phyloP scores from a whole-genome alignment of 768 basidiomycete genomes.

The Goffeauzyma gilvescens region DNA sequence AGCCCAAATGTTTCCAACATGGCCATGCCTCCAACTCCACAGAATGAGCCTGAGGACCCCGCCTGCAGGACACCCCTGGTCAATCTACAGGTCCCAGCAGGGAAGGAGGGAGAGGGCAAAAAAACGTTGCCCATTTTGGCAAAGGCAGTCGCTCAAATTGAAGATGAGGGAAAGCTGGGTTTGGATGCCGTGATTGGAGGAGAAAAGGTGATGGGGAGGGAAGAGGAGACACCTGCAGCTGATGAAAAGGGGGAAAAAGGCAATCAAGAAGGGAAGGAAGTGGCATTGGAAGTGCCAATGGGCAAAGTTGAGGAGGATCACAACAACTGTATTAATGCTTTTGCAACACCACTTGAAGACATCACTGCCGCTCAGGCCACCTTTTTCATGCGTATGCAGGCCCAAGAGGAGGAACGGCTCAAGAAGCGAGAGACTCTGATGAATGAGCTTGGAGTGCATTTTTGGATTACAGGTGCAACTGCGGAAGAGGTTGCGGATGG shows the following conservation, averaged over 20 bases:
- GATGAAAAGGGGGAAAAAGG: not conserved
- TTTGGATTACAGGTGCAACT: constrained; percentile 4
- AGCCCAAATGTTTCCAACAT: constrained; percentile 1
- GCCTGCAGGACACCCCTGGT: not conserved
- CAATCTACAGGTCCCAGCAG: not conserved
- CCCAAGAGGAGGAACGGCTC: not conserved
- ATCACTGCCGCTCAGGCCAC: not conserved
- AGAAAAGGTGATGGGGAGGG: constrained; percentile 1
- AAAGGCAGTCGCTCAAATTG: not conserved
- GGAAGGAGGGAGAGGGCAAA: not conserved
- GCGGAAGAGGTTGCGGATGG: constrained; percentile 2
- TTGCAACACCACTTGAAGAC: not conserved
- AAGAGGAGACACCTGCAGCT: too few species aligned
- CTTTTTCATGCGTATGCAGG: not conserved
- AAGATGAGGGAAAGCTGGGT: not conserved
- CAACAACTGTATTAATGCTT: not conserved
- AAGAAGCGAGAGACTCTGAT: not conserved
- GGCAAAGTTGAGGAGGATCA: constrained; percentile 1
- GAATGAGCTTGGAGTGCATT: constrained; percentile 7
- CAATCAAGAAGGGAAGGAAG: not conserved
- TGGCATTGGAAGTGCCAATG: not conserved
- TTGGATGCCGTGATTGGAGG: not conserved
- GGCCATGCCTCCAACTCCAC: constrained; percentile 7
- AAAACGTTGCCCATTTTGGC: not conserved
- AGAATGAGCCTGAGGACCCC: constrained; percentile 1